Base-by-base conservation (phyloP, 73 alveolate genomes). In the Stentor roeselii region DNA sequence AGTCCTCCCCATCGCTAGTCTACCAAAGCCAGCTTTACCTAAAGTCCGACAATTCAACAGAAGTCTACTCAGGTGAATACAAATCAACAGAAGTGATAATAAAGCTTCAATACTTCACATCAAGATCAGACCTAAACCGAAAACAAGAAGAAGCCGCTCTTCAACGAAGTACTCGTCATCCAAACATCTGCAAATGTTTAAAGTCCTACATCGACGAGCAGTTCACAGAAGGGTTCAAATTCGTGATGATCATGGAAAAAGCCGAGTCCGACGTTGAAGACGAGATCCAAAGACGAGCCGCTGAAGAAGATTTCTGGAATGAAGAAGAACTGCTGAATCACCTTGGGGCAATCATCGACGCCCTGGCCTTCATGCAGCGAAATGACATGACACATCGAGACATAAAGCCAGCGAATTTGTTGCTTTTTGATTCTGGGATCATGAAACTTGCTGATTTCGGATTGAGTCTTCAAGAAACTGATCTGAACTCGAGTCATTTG, bases 381-480 rank as follows among this genome's bases (percentile, higher is more conserved):
- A 67, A 67, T 34, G 34, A 67, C 34, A 21, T 67, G 80, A 34
- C 80, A 1, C 80, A 67, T 67, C n/a, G 80, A 30, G 80, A 67
- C 34, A 67, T 67, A 1, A 67, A 67, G 41, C 80, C 80, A 21
- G 80, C 80, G 27, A 67, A 67, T 67, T 27, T 67, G 11, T 67
- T 67, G 80, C 27, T 67, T 1, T 67, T 67, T 34, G 42, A 36
- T 27, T 15, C 21, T 11, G 34, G 34, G 1, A 32, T 67, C 27
- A n/a, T 67, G 41, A 67, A 67, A 67, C 41, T 67, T 30, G 80
- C 80, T 21, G 80, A 67, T 67, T 67, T 67, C 34, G 80, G 80
- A 32, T 2, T 67, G 34, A 67, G 80, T 32, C 21, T 67, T 34
- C 80, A 67, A 67, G 80, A 67, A 67, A 27, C 21, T 30, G 80